A percentile compares a stretch with the other conserved stretches of the same genome.
Evolutionary conservation across 306 rosid species (phyloP).

Genomic region (Citrullus mucosospermus): DNA sequence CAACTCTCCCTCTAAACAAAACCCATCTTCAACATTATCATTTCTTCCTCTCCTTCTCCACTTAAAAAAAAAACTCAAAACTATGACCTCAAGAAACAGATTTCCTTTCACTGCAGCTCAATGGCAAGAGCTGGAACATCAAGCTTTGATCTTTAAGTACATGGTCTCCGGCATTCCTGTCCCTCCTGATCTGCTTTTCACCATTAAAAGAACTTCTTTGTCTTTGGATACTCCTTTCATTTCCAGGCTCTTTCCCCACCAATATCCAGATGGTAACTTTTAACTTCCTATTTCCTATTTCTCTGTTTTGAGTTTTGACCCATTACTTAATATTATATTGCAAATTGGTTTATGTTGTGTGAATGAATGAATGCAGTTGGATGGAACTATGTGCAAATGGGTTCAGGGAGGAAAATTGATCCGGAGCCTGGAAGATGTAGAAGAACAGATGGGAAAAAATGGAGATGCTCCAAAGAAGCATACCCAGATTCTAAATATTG

Average conservation of each 20-base stretch:
- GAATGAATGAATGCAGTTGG: conserved; percentile 43
- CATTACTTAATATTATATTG: not conserved
- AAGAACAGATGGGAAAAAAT: conserved; percentile 97
- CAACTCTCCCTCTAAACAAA: not conserved
- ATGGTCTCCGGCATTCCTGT: conserved; percentile 85
- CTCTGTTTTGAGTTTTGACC: not conserved
- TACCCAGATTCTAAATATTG: conserved; percentile 92
- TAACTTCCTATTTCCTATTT: not conserved
- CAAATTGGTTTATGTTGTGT: not conserved
- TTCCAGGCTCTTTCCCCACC: conserved; percentile 53
- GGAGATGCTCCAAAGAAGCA: conserved; percentile 97
- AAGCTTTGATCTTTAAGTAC: conserved; percentile 90
- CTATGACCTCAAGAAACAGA: conserved; percentile 48
- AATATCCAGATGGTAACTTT: conserved; percentile 47
- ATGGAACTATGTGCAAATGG: conserved; percentile 92
- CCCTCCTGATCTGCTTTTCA: conserved; percentile 77
- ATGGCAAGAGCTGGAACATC: conserved; percentile 99
- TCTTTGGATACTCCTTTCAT: conserved; percentile 48
- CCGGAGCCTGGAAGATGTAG: conserved; percentile 97
- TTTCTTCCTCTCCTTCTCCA: not conserved
- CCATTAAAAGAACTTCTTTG: conserved; percentile 44
- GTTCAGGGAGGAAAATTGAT: conserved; percentile 81
- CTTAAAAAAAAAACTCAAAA: not conserved
- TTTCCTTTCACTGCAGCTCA: conserved; percentile 85
- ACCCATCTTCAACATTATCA: not conserved